Conservation (phyloP, 257 asterid genomes). For the Solanum piurae region DNA sequence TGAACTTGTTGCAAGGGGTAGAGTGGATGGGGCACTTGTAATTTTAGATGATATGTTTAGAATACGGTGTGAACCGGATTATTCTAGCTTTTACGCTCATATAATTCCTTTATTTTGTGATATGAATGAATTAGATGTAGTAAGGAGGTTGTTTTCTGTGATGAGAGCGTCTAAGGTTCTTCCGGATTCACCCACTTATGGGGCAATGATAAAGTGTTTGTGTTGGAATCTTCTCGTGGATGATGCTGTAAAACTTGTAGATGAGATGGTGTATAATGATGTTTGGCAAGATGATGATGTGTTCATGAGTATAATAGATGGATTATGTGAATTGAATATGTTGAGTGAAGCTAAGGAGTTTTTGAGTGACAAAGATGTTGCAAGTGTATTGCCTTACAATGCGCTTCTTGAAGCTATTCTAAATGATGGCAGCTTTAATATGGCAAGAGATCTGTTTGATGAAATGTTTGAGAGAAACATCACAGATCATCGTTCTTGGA, state of each 20-base stretch:
- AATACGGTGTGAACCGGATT: conserved; percentile 33
- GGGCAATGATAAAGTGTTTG: conserved; percentile 42
- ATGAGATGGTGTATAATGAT: conserved; percentile 45
- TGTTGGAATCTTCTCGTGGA: conserved; percentile 47
- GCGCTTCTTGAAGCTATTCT: conserved; percentile 49
- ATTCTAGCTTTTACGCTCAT: conserved; percentile 27
- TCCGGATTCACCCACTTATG: conserved; percentile 37
- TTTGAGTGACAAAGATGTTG: conserved; percentile 34
- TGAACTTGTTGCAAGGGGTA: conserved; percentile 47
- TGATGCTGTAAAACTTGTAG: conserved; percentile 44
- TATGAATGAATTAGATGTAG: conserved; percentile 33
- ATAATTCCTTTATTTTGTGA: conserved; percentile 48
- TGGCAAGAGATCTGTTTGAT: conserved; percentile 34
- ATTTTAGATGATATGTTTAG: conserved; percentile 52
- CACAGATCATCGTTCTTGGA: conserved; percentile 52
- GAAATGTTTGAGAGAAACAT: conserved; percentile 33
- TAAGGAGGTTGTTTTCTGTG: conserved; percentile 30
- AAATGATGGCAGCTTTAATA: conserved; percentile 19
- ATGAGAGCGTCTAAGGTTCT: conserved; percentile 44
- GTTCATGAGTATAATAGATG: conserved; percentile 29
- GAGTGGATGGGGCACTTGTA: conserved; percentile 37
- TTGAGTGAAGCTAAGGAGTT: conserved; percentile 35
- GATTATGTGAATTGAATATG: conserved; percentile 40
- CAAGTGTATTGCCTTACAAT: conserved; percentile 31
- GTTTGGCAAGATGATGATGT: conserved; percentile 30